Evolutionary conservation across 495 filamentous ascomycete genomes (phyloP), one percentile per base, ranked within the genome.

Genomic region (Aspergillus conjunctus): DNA sequence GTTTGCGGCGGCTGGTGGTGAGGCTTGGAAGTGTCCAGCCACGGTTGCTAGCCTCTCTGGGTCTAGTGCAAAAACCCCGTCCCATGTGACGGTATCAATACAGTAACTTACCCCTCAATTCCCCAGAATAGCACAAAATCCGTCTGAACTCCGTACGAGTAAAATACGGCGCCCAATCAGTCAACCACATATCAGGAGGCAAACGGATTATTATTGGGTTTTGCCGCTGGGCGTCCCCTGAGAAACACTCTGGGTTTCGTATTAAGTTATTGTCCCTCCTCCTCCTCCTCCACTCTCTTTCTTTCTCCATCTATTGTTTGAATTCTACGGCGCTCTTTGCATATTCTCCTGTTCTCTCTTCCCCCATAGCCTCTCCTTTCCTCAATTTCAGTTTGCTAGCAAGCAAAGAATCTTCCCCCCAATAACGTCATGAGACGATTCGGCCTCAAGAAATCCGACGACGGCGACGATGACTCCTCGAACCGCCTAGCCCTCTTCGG

Each of bases 371-470:
- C 26, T 56, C 32, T 37, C 43, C 45, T 49, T 32, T 41, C 33
- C 52, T 61, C 46, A 53, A 60, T 56, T 54, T 52, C 54, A 41
- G 54, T 60, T 51, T 61, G 55, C 20, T 48, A 54, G 37, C 37
- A 41, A 41, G 15, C 37, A 41, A 41, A 11, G 45, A 65, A 22
- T 37, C 39, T 44, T 45, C 34, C n/a, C 44, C 17, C n/a, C 34
- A 60, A 44, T 33, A 37, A 53, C 75, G 77, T 62, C 48, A 91
- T 91, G 88, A 81, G 83, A 30, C 64, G 72, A 14, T 68, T 68
- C 56, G 66, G 66, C 30, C 83, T 89, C 68, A 83, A 88, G 64
- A 91, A 87, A 76, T 90, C 87, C 69, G 79, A 78, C 37, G 78
- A 81, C 51, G 81, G 80, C 58, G 79, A 74, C 65, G 79, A 80